Base-by-base conservation (phyloP, 2,329 filamentous ascomycete genomes). In the Aspergillus jensenii region DNA sequence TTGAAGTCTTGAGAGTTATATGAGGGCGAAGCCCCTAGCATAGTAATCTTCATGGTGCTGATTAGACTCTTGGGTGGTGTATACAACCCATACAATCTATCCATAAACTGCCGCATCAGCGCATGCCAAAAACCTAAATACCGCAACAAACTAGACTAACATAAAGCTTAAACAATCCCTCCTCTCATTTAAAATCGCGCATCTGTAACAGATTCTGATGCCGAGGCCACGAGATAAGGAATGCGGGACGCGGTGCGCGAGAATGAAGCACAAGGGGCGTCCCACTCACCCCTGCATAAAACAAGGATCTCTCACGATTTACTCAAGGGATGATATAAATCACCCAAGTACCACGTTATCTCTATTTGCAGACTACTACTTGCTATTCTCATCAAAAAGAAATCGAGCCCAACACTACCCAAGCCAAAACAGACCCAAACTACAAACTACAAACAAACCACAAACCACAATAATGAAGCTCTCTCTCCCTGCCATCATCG, bases 391-490 rank as follows among this genome's bases (percentile, higher is more conserved):
- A 9, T 37, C 35, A n/a, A 37, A 31, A 37, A 37, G 14, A 15
- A 2, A n/a, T 7, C 35, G 12, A 37, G 15, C 14, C 35, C 35
- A 37, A 37, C 35, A 5, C 35, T 15, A n/a, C 15, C 35, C 35
- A 37, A 15, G 12, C 35, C 35, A 37, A 37, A 37, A 37, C 27
- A 31, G 27, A 11, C 15, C 35, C 15, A n/a, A 15, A 25, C 23
- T 23, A 17, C 14, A 14, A 23, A 47, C 19, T 7, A 17, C 27
- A 52, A 45, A 31, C 44, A 15, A 25, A 47, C 41, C 11, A 25
- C 21, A 52, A 33, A n/a, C 27, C 27, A 11, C 27, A 19, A 56
- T 17, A 35, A 59, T 56, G 58, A 59, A 57, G 40, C 44, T 54
- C 54, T 52, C 48, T 6, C 19, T 59, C n/a, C 17, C 53, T 8